phyloP scores from a whole-genome alignment of 139 green algal species.

The Tetradesmus obliquus region DNA sequence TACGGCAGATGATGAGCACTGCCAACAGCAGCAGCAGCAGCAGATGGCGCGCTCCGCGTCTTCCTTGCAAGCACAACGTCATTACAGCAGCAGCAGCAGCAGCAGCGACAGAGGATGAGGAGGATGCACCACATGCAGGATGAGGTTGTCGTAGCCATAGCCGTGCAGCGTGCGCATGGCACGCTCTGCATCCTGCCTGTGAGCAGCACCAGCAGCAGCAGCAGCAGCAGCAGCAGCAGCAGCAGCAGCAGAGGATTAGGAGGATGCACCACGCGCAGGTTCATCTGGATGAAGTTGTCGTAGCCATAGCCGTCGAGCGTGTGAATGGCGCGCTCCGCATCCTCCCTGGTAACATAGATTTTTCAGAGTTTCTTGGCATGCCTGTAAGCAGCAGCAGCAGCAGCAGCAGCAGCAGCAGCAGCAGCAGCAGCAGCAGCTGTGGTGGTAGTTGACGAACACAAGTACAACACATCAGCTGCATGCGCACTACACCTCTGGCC shows the following conservation, averaged over 20 bases:
- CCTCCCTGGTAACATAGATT: slow-evolving; percentile 64
- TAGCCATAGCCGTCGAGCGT: slow-evolving; percentile 97
- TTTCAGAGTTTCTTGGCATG: not conserved
- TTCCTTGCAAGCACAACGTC: not conserved
- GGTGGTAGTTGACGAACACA: too few relatives aligned
- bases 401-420: too few relatives aligned
- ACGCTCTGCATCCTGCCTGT: slow-evolving; percentile 86
- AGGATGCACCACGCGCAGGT: not conserved
- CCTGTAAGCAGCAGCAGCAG: too few relatives aligned
- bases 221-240: slow-evolving; percentile 1
- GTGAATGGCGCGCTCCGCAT: slow-evolving; percentile 90
- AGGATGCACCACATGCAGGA: slow-evolving; percentile 82
- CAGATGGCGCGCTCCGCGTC: not conserved
- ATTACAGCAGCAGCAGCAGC: too few relatives aligned
- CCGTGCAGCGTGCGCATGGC: slow-evolving; percentile 95
- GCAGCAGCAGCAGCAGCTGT: too few relatives aligned
- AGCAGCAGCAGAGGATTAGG: not conserved
- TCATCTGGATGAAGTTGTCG: slow-evolving; percentile 94
- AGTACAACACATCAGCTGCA: too few relatives aligned
- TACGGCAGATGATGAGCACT: not conserved
- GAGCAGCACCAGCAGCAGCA: not conserved
- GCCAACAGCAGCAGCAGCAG: not conserved
- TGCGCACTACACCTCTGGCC: too few relatives aligned
- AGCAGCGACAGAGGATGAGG: not conserved
- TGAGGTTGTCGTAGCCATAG: slow-evolving; percentile 99